phyloP scores from a whole-genome alignment of 1,284 basidiomycete genomes.

The Cutaneotrichosporon cutaneum region DNA sequence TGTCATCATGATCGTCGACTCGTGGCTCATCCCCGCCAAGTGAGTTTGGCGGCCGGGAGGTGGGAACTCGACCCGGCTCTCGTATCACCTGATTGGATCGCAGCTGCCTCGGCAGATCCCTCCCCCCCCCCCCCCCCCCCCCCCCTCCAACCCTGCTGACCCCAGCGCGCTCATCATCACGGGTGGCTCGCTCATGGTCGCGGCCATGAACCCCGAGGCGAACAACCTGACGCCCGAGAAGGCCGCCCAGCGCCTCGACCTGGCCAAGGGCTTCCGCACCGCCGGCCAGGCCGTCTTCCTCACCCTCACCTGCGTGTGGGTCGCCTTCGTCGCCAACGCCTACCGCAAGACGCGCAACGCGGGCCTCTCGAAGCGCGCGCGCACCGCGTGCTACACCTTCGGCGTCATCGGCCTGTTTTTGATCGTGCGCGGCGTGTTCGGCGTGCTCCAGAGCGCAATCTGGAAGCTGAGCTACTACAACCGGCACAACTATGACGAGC shows the following conservation, averaged over 20 bases:
- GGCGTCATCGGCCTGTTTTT: conserved; percentile 26
- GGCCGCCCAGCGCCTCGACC: conserved; percentile 13
- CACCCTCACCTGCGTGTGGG: conserved; percentile 29
- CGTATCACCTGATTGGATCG: neutral
- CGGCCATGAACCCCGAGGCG: neutral
- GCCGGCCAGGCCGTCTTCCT: conserved; percentile 38
- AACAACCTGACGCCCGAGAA: neutral
- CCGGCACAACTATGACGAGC: conserved; percentile 19
- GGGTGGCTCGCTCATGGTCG: conserved; percentile 30
- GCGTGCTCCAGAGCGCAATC: conserved; percentile 30
- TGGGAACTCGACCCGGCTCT: too few relatives aligned
- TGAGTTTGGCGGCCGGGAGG: conserved; percentile 6
- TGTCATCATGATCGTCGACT: conserved; percentile 20
- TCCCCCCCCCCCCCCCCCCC: neutral
- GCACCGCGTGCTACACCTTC: conserved; percentile 16
- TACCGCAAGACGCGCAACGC: conserved; percentile 8
- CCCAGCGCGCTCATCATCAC: conserved; percentile 36
- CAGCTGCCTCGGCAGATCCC: too few relatives aligned
- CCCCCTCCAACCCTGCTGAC: neutral
- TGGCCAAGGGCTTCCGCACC: conserved; percentile 26
- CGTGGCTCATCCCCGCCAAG: conserved; percentile 29
- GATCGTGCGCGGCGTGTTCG: conserved; percentile 33
- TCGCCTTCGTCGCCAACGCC: conserved; percentile 20
- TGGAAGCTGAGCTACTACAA: conserved; percentile 26
- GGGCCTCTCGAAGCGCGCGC: neutral